These are phyloP conservation scores for Pseudisothecium myosuroides DNA, from an alignment of 225 moss, liverwort and hornwort genomes.

Conservation along the genomic window DNA sequence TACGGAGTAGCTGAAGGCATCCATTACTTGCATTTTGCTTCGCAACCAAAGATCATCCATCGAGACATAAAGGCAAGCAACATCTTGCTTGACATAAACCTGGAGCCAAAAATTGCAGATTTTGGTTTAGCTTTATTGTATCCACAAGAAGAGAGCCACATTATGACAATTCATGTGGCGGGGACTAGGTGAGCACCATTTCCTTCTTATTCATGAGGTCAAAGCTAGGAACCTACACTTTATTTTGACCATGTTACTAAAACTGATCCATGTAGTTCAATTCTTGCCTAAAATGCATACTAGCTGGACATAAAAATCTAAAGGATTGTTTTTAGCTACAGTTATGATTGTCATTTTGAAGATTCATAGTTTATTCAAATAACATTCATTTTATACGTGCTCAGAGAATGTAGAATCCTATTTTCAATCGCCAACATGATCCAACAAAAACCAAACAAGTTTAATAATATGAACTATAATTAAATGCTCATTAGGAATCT, in stretches of 20 bases:
- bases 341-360: neutral
- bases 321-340: neutral
- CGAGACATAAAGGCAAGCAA: neutral
- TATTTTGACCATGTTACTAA: neutral
- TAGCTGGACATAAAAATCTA: rapidly evolving
- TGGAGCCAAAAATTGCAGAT: neutral
- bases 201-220: neutral
- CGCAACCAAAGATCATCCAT: neutral
- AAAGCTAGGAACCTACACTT: neutral
- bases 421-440: neutral
- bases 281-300: rapidly evolving
- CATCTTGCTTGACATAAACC: neutral
- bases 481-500: too few species aligned
- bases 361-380: neutral
- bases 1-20: neutral
- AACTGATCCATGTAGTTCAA: rapidly evolving
- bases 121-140: neutral
- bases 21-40: neutral
- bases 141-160: neutral
- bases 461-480: neutral
- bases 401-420: neutral
- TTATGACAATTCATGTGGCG: neutral
- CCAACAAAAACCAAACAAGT: neutral
- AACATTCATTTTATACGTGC: neutral
- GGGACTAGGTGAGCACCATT: neutral